Conservation (phyloP, 169 alveolate species). For the Cryptosporidium bovis region DNA sequence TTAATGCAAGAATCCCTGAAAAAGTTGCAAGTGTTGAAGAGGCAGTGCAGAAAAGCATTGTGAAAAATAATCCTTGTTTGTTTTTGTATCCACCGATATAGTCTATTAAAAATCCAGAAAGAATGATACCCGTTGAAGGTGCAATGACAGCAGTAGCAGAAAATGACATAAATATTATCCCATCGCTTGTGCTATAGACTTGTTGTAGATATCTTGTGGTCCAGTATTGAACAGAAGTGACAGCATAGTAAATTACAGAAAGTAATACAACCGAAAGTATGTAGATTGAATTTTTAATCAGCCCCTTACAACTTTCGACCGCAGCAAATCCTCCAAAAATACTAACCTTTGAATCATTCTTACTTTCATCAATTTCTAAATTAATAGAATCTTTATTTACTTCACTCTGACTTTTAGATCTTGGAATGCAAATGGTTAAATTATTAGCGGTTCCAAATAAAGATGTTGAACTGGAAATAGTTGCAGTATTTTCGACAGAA, state of each 20-base stretch:
- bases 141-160: conserved; percentile 68
- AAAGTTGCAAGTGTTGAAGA: conserved; percentile 44
- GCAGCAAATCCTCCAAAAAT: conserved; percentile 7
- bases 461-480: conserved; percentile 56
- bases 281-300: conserved; percentile 27
- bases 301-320: background rate
- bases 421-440: background rate
- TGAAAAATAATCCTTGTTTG: conserved; percentile 35
- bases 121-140: conserved; percentile 57
- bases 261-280: conserved; percentile 44
- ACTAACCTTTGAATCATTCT: conserved; percentile 26
- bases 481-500: background rate
- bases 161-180: conserved; percentile 69
- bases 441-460: conserved; percentile 19
- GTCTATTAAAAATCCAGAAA: conserved; percentile 67
- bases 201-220: conserved; percentile 69
- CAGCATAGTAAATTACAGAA: conserved; percentile 57
- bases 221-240: conserved; percentile 68
- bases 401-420: background rate
- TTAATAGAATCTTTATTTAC: background rate
- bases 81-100: conserved; percentile 66
- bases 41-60: conserved; percentile 41
- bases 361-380: background rate
- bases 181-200: conserved; percentile 53
- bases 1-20: conserved; percentile 33